Evolutionary conservation across 2,329 filamentous ascomycete species (phyloP), one percentile per base, ranked within the genome.

Genomic region (Sordariomycetes sp.): DNA sequence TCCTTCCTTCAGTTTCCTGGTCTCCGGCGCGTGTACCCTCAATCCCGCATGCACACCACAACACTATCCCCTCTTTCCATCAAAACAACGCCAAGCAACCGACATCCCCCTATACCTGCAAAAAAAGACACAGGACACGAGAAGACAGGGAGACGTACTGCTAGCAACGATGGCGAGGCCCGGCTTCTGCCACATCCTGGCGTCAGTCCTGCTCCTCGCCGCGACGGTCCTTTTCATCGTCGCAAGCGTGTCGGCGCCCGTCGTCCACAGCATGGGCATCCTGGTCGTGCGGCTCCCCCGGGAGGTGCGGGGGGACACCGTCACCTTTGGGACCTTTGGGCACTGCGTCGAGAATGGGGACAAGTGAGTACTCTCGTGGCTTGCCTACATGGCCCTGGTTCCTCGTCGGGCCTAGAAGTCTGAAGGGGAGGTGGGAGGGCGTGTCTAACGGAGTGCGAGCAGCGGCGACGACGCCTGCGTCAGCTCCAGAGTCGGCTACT

Each of bases 251-350:
- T 78, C 81, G 2, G 70, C 81, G 0, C 82, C 82, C 10, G 77
- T 85, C 51, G 74, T 82, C 62, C 72, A 80, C 62, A 62, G 76
- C 62, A 72, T 84, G 51, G 70, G 74, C 52, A 68, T 86, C 42
- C 66, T 85, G 58, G 76, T 73, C 58, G 74, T 85, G 59, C 68
- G 73, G 54, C 69, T 83, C 22, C 67, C 66, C 51, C 70, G 72
- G 61, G 62, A 65, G 28, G 67, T 65, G 10, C 24, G 62, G 24
- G 65, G 61, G 4, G 65, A 69, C 28, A 64, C 73, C 12, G 67
- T 83, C 36, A 73, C 70, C 2, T 83, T 81, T 66, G 82, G 82
- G 52, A 80, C 79, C 0, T 85, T 84, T 68, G 82, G 82, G 8
- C 80, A 76, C 65, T 86, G 82, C 64, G 62, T 70, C 35, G 60